Percentiles rank a stretch among this genome's conserved stretches.
These are phyloP conservation scores for Madurella mycetomatis DNA, from an alignment of 2,329 filamentous ascomycete species.

Conservation along the genomic window DNA sequence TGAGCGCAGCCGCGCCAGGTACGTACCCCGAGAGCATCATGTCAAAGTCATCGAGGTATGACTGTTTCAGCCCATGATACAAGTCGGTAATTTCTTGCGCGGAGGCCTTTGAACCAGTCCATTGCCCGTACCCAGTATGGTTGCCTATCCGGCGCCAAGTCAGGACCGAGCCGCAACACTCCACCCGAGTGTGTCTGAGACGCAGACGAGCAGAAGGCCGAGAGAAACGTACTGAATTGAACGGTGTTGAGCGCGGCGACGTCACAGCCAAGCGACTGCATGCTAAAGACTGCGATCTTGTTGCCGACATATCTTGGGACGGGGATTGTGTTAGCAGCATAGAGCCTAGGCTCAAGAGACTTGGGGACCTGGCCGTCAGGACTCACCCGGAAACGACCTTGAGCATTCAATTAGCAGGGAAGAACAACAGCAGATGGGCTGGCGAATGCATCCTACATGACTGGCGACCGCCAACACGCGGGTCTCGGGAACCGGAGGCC, in stretches of 20 bases:
- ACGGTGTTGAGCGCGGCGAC: conserved; percentile 94
- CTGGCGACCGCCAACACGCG: conserved; percentile 83
- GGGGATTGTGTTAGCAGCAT: background rate
- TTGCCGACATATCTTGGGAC: conserved; percentile 78
- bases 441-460: conserved; percentile 64
- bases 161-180: background rate
- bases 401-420: conserved; percentile 20
- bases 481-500: conserved; percentile 51
- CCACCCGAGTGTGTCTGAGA: background rate
- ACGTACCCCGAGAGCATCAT: conserved; percentile 95
- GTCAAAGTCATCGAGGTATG: conserved; percentile 82
- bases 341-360: background rate
- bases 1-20: conserved; percentile 77
- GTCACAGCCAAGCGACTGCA: conserved; percentile 91
- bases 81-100: conserved; percentile 79
- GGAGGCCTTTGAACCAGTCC: conserved; percentile 77
- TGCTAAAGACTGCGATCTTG: conserved; percentile 90
- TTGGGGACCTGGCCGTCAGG: background rate
- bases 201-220: background rate
- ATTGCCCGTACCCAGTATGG: conserved; percentile 86
- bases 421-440: background rate
- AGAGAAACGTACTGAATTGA: conserved; percentile 75
- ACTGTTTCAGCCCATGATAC: conserved; percentile 79
- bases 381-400: conserved; percentile 73
- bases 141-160: conserved; percentile 59